Evolutionary conservation across 2,329 filamentous ascomycete genomes (phyloP).

Genomic region (Rhynchosporium graminicola): DNA sequence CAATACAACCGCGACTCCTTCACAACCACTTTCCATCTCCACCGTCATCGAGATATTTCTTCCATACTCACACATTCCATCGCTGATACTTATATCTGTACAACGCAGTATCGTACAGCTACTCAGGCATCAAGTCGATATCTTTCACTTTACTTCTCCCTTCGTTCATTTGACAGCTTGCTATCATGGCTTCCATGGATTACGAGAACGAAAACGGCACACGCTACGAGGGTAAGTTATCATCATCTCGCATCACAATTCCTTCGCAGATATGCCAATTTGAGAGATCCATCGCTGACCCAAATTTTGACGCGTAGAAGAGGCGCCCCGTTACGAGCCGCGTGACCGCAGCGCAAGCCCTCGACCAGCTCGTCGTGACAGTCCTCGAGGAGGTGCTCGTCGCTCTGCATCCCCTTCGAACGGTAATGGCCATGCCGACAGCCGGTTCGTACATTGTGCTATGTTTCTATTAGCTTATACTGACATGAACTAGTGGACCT

Average conservation of each 20-base stretch:
- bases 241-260: not conserved
- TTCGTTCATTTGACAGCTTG: conserved; percentile 25
- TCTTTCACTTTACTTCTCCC: conserved; percentile 17
- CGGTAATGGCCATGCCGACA: conserved; percentile 50
- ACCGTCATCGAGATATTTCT: conserved; percentile 12
- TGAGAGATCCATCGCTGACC: conserved; percentile 28
- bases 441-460: conserved; percentile 44
- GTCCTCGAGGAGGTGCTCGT: conserved; percentile 56
- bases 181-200: conserved; percentile 61
- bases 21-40: conserved; percentile 13
- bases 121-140: not conserved
- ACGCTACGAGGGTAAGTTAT: conserved; percentile 61
- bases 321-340: conserved; percentile 62
- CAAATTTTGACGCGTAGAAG: conserved; percentile 49
- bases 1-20: not conserved
- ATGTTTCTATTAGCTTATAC: not conserved
- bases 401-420: conserved; percentile 61
- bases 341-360: conserved; percentile 51
- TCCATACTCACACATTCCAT: conserved; percentile 20
- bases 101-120: conserved; percentile 12
- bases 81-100: conserved; percentile 17
- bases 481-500: conserved; percentile 39
- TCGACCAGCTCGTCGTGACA: not conserved
- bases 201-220: conserved; percentile 69
- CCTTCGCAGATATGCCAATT: not conserved